Evolutionary conservation across 1,284 basidiomycete species (phyloP), one percentile per base, ranked within the genome.

Genomic region (Puccinia horiana): DNA sequence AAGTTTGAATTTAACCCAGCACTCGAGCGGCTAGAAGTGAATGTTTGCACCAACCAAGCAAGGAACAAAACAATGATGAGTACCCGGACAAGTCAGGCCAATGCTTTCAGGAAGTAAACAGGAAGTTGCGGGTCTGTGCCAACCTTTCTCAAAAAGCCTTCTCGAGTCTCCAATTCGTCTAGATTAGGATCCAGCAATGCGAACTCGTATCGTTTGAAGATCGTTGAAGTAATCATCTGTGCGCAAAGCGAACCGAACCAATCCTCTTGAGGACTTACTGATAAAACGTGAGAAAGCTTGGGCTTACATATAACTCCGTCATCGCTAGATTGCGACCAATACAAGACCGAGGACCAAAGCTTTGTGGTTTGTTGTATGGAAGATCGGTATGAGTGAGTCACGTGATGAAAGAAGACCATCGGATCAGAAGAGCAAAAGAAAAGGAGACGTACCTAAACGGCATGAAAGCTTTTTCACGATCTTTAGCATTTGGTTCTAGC

Each of bases 281-380:
- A 40, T 32, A 37, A 70, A 52, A 23, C 14, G 18, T 20, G 29
- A 42, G 8, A n/a, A 61, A 63, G 23, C 3, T 11, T 37, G 35
- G 1, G 37, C 65, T 79, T 35, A 79, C 77, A 35, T 67, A 49
- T 37, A 79, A 40, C 54, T 79, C 65, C 65, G 72, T 52, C 35
- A 79, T 79, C 20, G 77, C 77, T 40, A 79, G 44, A 72, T 79
- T 79, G 37, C 77, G 63, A 18, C 77, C 77, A 26, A 79, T 67
- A 20, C 77, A 79, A 26, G 77, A 69, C 23, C 77, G 77, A n/a
- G 77, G 77, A 26, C 77, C 77, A 58, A n/a, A 56, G 44, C 77
- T 79, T 8, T 35, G 2, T 0, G 56, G 1, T 35, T 23, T 14
- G 5, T 65, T 23, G 14, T 9, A 23, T 18, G 40, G 37, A 40